Evolutionary conservation across 495 filamentous ascomycete genomes (phyloP).

Genomic region (Penicillium coprophilum): DNA sequence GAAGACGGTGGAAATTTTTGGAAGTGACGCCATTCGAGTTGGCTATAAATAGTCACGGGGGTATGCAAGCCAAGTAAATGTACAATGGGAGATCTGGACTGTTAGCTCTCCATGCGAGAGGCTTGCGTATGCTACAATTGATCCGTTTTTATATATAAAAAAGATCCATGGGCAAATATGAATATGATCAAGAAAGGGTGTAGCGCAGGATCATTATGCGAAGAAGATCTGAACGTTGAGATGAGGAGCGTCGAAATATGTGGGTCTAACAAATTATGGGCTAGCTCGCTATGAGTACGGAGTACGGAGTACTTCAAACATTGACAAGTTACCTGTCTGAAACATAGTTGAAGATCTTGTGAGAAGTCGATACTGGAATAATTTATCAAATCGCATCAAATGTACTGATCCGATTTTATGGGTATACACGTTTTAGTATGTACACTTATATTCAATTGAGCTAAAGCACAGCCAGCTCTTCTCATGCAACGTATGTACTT

Average conservation of each 20-base stretch:
- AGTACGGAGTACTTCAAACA: no score
- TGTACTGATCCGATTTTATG: no score
- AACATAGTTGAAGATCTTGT: no score
- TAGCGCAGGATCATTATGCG: background rate
- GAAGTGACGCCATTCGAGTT: slow-evolving; percentile 25
- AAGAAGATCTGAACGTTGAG: background rate
- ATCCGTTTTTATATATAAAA: background rate
- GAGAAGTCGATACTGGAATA: no score
- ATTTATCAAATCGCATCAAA: no score
- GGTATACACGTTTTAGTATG: no score
- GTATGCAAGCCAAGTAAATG: slow-evolving; percentile 4
- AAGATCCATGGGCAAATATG: background rate
- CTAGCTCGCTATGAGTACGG: background rate
- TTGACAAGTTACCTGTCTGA: background rate
- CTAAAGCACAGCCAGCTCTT: background rate
- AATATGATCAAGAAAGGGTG: slow-evolving; percentile 3
- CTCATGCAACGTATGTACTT: background rate
- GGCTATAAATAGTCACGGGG: background rate
- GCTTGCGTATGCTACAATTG: slow-evolving; percentile 1
- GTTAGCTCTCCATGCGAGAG: background rate
- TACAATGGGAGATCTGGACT: background rate
- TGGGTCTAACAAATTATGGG: slow-evolving; percentile 5
- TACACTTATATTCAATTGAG: no score
- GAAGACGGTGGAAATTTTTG: slow-evolving; percentile 33
- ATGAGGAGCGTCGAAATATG: slow-evolving; percentile 2